A percentile compares a stretch with the other conserved stretches of the same genome.
These are phyloP conservation scores for Calonectria hongkongensis DNA, from an alignment of 2,329 filamentous ascomycete species.

Conservation along the genomic window DNA sequence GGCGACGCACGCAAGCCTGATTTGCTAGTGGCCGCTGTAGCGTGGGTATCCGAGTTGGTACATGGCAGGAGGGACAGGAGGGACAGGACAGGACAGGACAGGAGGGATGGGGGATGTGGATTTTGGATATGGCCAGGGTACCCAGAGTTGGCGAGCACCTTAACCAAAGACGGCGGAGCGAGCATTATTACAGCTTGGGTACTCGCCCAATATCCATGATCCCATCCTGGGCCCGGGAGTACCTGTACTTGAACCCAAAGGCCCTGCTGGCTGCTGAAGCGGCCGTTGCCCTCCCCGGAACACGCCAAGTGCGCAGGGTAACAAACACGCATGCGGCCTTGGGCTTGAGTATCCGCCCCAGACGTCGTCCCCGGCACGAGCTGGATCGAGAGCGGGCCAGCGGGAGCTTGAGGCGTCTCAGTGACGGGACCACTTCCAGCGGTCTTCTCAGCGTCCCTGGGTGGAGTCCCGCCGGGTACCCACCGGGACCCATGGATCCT, in stretches of 20 bases:
- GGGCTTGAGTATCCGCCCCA: conserved; percentile 9
- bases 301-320: conserved; percentile 26
- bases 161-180: conserved; percentile 19
- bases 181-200: background rate
- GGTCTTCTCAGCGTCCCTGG: conserved; percentile 39
- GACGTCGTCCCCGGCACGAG: background rate
- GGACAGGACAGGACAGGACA: conserved; percentile 27
- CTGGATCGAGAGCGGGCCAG: conserved; percentile 32
- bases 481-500: conserved; percentile 19
- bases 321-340: conserved; percentile 19
- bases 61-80: conserved; percentile 9
- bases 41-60: conserved; percentile 36
- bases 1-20: conserved; percentile 44
- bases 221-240: conserved; percentile 16
- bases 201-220: conserved; percentile 12
- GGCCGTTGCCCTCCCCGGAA: conserved; percentile 27
- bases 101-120: conserved; percentile 30
- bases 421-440: conserved; percentile 30
- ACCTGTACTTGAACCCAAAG: background rate
- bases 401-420: conserved; percentile 36
- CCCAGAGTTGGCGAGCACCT: conserved; percentile 15
- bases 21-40: conserved; percentile 49
- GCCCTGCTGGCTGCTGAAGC: conserved; percentile 18
- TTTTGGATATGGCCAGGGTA: conserved; percentile 18
- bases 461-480: background rate